Percentiles rank a stretch among this genome's conserved stretches.
Evolutionary conservation across 441 rosid species (phyloP).

Genomic region (Dalechampia spathulata): DNA sequence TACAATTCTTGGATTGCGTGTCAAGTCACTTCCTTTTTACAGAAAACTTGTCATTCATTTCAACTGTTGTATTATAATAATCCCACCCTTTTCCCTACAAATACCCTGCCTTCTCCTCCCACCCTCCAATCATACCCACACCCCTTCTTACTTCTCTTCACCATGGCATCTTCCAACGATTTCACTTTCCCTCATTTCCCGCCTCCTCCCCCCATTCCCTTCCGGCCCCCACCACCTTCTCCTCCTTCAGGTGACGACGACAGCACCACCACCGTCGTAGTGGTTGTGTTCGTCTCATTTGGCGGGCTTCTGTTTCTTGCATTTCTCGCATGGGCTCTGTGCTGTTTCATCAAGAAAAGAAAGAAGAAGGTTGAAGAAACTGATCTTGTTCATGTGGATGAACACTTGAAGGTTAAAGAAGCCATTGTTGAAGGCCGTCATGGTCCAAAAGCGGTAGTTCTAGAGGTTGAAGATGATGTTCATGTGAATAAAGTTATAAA

Average conservation of each 20-base stretch:
- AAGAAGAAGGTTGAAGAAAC: slow-evolving; percentile 36
- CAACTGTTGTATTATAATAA: too few species aligned
- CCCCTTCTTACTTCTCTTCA: slow-evolving; percentile 6
- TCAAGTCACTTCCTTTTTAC: slow-evolving; percentile 51
- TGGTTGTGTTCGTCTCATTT: slow-evolving; percentile 55
- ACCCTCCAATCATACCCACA: slow-evolving; percentile 21
- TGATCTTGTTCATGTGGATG: slow-evolving; percentile 40
- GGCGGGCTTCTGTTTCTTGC: slow-evolving; percentile 53
- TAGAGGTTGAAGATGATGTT: slow-evolving; percentile 66
- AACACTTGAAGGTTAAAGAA: slow-evolving; percentile 60
- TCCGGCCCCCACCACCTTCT: too few species aligned
- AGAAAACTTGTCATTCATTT: too few species aligned
- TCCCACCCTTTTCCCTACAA: slow-evolving; percentile 29
- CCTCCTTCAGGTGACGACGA: too few species aligned
- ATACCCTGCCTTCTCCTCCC: slow-evolving; percentile 20
- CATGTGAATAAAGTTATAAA: slow-evolving; percentile 33
- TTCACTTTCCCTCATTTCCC: slow-evolving; percentile 31
- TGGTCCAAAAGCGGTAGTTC: slow-evolving; percentile 34
- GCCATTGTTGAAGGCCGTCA: slow-evolving; percentile 48
- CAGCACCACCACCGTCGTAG: slow-evolving; percentile 38
- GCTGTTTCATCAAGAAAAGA: slow-evolving; percentile 45
- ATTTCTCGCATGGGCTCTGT: slow-evolving; percentile 39
- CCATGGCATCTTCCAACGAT: slow-evolving; percentile 39
- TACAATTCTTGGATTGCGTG: slow-evolving; percentile 42
- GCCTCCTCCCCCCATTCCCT: too few species aligned